Evolutionary conservation across 2,329 filamentous ascomycete species (phyloP).

Genomic region (Clarireedia hainanense): DNA sequence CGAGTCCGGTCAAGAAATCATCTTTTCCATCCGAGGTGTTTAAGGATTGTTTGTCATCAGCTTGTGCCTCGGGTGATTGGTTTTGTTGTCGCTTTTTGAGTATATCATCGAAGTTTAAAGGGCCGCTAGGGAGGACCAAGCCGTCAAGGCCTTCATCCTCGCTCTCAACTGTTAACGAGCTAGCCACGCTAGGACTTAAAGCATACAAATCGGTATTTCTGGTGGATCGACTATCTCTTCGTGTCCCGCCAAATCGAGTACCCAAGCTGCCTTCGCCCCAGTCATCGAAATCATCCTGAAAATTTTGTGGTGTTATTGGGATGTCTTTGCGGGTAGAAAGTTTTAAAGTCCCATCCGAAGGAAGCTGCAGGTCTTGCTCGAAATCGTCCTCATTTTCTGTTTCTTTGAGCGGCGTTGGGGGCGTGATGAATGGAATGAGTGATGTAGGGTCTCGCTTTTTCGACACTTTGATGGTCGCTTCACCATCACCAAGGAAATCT

Average conservation of each 20-base stretch:
- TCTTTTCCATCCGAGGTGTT: conserved; percentile 40
- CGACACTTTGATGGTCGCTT: conserved; percentile 60
- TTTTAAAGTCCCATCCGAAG: conserved; percentile 53
- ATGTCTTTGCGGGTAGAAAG: conserved; percentile 53
- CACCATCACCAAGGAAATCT: conserved; percentile 55
- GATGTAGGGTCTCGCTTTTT: conserved; percentile 49
- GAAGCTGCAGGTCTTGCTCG: conserved; percentile 65
- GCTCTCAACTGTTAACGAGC: conserved; percentile 84
- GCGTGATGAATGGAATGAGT: conserved; percentile 45
- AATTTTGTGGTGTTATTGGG: conserved; percentile 52
- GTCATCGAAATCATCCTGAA: conserved; percentile 73
- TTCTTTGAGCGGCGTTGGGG: conserved; percentile 44
- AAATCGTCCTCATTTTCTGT: conserved; percentile 53
- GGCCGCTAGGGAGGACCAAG: conserved; percentile 75
- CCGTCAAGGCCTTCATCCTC: conserved; percentile 90
- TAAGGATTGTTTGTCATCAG: conserved; percentile 31
- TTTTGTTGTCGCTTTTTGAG: conserved; percentile 63
- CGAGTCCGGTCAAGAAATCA: conserved; percentile 79
- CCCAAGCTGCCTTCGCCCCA: conserved; percentile 92
- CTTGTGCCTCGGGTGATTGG: conserved; percentile 44
- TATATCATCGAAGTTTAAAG: conserved; percentile 73
- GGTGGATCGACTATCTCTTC: conserved; percentile 68
- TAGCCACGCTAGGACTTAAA: conserved; percentile 86
- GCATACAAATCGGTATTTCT: conserved; percentile 83
- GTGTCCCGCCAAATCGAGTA: conserved; percentile 81